These are phyloP conservation scores for Taphrina sp. DNA, from an alignment of 1,139 yeast species.

Conservation along the genomic window DNA sequence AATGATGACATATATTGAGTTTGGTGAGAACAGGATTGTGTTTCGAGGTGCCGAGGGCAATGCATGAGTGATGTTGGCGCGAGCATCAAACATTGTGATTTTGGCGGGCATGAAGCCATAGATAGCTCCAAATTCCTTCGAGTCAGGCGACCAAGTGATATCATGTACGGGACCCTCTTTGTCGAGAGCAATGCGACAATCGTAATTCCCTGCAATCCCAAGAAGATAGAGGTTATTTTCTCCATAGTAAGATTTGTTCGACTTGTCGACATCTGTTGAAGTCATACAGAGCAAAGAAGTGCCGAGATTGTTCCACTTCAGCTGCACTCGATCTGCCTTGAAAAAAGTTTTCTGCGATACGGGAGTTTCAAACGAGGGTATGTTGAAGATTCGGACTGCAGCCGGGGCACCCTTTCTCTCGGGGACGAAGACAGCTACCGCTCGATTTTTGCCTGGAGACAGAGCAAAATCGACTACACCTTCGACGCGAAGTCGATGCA, in stretches of 20 bases:
- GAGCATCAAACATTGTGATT: slow-evolving; percentile 88
- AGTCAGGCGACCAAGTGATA: slow-evolving; percentile 94
- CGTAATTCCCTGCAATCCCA: slow-evolving; percentile 90
- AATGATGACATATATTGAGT: slow-evolving; percentile 82
- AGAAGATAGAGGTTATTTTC: slow-evolving; percentile 87
- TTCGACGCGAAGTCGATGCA: slow-evolving; percentile 58
- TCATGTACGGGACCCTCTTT: slow-evolving; percentile 97
- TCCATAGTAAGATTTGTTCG: slow-evolving; percentile 94
- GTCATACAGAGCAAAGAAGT: slow-evolving; percentile 92
- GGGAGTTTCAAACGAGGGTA: slow-evolving; percentile 69
- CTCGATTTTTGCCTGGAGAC: slow-evolving; percentile 86
- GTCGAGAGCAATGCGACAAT: slow-evolving; percentile 79
- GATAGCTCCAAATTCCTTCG: slow-evolving; percentile 94
- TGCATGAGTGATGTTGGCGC: slow-evolving; percentile 83
- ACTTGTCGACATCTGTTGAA: slow-evolving; percentile 90
- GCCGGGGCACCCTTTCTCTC: slow-evolving; percentile 87
- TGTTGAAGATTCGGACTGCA: slow-evolving; percentile 74
- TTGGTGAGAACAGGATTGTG: slow-evolving; percentile 88
- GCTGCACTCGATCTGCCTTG: slow-evolving; percentile 89
- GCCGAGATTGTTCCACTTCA: slow-evolving; percentile 92
- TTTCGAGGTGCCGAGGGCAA: slow-evolving; percentile 87
- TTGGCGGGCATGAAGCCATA: slow-evolving; percentile 97
- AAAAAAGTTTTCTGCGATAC: slow-evolving; percentile 84
- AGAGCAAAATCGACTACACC: slow-evolving; percentile 62
- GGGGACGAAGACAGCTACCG: slow-evolving; percentile 89